Evolutionary conservation across 2,329 filamentous ascomycete genomes (phyloP).

Genomic region (Graphilbum fragrans): DNA sequence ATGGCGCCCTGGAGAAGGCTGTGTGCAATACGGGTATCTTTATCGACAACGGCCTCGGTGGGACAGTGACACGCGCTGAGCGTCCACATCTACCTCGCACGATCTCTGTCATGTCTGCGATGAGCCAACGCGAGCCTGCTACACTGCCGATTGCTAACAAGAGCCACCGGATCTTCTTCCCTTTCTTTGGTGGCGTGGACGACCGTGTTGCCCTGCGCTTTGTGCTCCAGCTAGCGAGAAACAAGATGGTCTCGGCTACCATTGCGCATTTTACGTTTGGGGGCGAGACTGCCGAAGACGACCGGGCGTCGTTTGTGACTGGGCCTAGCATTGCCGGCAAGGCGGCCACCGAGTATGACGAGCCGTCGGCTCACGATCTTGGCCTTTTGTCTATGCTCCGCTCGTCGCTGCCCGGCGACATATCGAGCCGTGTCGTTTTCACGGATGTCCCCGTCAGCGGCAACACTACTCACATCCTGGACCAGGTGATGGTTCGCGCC

Average conservation of each 20-base stretch:
- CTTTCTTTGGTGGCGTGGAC: slow-evolving; percentile 76
- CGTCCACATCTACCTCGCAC: slow-evolving; percentile 31
- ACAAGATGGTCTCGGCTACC: slow-evolving; percentile 65
- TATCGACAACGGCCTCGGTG: slow-evolving; percentile 52
- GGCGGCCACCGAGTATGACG: slow-evolving; percentile 11
- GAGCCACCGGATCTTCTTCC: slow-evolving; percentile 74
- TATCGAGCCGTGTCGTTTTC: slow-evolving; percentile 32
- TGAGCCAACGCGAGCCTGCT: slow-evolving; percentile 43
- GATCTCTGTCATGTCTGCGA: slow-evolving; percentile 45
- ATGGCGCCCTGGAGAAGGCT: slow-evolving; percentile 49
- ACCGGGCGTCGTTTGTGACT: not conserved
- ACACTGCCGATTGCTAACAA: slow-evolving; percentile 50
- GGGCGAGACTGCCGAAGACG: slow-evolving; percentile 1
- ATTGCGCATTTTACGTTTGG: slow-evolving; percentile 45
- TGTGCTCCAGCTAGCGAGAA: slow-evolving; percentile 73
- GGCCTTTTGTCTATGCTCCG: slow-evolving; percentile 21
- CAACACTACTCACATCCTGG: slow-evolving; percentile 24
- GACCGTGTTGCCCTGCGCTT: slow-evolving; percentile 70
- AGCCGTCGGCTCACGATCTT: slow-evolving; percentile 21
- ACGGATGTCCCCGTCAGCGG: slow-evolving; percentile 26
- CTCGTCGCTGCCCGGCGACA: slow-evolving; percentile 19
- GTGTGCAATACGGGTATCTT: slow-evolving; percentile 64
- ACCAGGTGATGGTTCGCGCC: slow-evolving; percentile 39
- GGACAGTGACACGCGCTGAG: slow-evolving; percentile 16
- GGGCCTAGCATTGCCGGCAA: slow-evolving; percentile 9